phyloP scores from a whole-genome alignment of 805 yeast species.

The Wickerhamomyces strasburgensis region DNA sequence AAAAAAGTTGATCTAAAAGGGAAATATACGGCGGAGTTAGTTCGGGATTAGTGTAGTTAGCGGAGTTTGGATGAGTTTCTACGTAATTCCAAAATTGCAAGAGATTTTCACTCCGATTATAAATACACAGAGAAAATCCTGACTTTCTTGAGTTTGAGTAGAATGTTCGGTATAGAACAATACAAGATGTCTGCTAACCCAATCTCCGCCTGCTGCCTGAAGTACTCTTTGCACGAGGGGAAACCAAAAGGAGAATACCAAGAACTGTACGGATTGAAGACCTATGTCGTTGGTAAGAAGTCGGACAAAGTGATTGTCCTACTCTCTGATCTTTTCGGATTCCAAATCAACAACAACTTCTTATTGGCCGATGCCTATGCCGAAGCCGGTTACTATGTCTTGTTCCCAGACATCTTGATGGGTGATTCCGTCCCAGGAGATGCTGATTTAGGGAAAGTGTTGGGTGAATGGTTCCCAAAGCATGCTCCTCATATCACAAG shows the following conservation, averaged over 20 bases:
- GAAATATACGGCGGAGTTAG: no score
- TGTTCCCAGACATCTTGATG: conserved; percentile 71
- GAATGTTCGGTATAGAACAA: no score
- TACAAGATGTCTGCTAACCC: no score
- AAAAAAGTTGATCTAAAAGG: not conserved
- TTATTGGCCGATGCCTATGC: conserved; percentile 68
- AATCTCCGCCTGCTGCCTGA: conserved; percentile 38
- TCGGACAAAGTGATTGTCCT: conserved; percentile 49
- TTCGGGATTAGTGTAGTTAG: no score
- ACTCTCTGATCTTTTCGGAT: conserved; percentile 68
- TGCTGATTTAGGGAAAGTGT: conserved; percentile 18
- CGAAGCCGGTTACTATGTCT: conserved; percentile 54
- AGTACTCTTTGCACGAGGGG: conserved; percentile 43
- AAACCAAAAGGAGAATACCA: conserved; percentile 39
- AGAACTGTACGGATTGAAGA: conserved; percentile 37
- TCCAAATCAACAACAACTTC: conserved; percentile 48
- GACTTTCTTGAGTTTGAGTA: no score
- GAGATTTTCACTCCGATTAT: no score
- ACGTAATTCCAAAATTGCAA: no score
- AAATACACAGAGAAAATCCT: no score
- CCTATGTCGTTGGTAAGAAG: conserved; percentile 43
- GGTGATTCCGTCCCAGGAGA: conserved; percentile 35
- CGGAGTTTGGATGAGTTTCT: no score
- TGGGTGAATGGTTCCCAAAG: conserved; percentile 44
- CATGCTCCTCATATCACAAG: conserved; percentile 48